phyloP scores from a whole-genome alignment of 139 green algal genomes.

The Ulvella scutata region DNA sequence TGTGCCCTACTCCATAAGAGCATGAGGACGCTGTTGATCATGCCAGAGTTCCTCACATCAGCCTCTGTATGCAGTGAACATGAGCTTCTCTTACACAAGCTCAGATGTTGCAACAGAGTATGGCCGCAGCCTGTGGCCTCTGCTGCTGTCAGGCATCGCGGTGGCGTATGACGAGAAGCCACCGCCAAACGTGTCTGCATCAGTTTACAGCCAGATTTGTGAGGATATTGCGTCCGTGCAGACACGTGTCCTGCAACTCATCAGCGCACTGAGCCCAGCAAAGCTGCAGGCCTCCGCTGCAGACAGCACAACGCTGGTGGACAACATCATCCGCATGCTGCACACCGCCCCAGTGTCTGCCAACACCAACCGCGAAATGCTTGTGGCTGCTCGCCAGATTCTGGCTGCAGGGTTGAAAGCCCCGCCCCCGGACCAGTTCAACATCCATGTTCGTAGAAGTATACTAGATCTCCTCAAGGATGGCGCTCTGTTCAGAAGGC shows the following conservation, averaged over 20 bases:
- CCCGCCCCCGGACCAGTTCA: not conserved
- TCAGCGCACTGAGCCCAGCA: not conserved
- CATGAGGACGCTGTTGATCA: too few relatives aligned
- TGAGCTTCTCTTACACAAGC: too few relatives aligned
- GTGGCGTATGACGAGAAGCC: not conserved
- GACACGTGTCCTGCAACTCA: not conserved
- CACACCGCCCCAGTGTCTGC: not conserved
- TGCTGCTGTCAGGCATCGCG: not conserved
- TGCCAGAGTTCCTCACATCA: too few relatives aligned
- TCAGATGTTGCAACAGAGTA: too few relatives aligned
- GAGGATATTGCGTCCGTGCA: not conserved
- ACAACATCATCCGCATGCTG: constrained; percentile 3
- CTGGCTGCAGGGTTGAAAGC: not conserved
- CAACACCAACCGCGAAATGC: constrained; percentile 1
- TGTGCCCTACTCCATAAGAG: too few relatives aligned
- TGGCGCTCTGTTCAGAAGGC: not conserved
- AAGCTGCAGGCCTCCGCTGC: not conserved
- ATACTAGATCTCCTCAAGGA: not conserved
- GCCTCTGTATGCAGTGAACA: too few relatives aligned
- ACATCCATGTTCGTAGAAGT: not conserved
- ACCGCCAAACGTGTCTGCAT: not conserved
- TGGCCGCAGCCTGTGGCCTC: not conserved
- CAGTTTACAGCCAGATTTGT: not conserved
- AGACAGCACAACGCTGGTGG: not conserved
- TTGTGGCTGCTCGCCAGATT: not conserved